Percentiles rank a stretch among this genome's conserved stretches.
phyloP scores from a whole-genome alignment of 1,284 basidiomycete genomes.

The Heterobasidion occidentale region DNA sequence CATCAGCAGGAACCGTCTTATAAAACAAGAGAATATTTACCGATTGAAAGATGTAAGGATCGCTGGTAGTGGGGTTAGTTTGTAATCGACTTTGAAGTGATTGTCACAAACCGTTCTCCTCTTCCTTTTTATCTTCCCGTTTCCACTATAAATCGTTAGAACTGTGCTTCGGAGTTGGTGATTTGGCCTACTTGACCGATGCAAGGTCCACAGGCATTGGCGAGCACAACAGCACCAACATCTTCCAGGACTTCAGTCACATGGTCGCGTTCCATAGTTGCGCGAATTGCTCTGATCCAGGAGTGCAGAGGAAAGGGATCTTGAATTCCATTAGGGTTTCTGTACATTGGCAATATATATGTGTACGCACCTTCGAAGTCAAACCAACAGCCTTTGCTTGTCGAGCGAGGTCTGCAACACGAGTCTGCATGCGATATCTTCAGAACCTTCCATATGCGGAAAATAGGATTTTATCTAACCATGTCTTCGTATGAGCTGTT shows the following conservation, averaged over 20 bases:
- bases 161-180: constrained; percentile 1
- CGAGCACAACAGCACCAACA: constrained; percentile 88
- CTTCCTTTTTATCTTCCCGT: constrained; percentile 80
- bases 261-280: constrained; percentile 94
- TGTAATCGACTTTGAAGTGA: background rate
- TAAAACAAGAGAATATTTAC: constrained; percentile 19
- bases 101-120: constrained; percentile 77
- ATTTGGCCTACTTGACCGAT: constrained; percentile 73
- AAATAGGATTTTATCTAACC: constrained; percentile 32
- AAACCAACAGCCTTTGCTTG: constrained; percentile 87
- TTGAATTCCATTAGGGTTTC: constrained; percentile 14
- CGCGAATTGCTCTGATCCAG: constrained; percentile 97
- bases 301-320: constrained; percentile 96
- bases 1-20: constrained; percentile 3
- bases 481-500: constrained; percentile 97
- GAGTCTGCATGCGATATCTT: constrained; percentile 37
- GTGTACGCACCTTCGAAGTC: constrained; percentile 51
- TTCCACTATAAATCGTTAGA: constrained; percentile 64
- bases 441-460: background rate
- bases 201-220: constrained; percentile 98
- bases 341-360: background rate
- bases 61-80: constrained; percentile 35
- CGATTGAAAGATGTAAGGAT: constrained; percentile 98
- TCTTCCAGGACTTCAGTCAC: constrained; percentile 76
- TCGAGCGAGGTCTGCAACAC: constrained; percentile 85